Evolutionary conservation across 2,329 filamentous ascomycete genomes (phyloP), one percentile per base, ranked within the genome.

Genomic region (Cladosporium colombiae): DNA sequence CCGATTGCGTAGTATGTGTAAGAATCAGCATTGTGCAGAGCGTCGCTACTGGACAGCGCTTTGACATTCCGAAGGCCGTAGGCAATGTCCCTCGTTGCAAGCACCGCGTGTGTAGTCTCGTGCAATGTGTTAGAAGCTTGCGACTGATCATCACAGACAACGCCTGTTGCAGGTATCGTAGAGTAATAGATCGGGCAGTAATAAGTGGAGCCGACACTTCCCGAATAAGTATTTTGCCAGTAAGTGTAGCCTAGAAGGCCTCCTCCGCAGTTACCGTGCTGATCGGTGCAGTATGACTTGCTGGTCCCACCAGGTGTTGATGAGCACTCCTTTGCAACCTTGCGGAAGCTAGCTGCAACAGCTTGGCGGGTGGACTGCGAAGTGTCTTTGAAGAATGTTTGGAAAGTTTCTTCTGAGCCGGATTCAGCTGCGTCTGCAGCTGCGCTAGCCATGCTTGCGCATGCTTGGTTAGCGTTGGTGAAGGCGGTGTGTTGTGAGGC

Each of bases 371-470:
- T 80, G 5, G 75, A 65, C 13, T 75, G 67, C 16, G 78, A 75
- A 27, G 82, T 84, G 0, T 83, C 83, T 78, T 88, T 89, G 82
- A 90, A 91, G 80, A 88, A 90, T 72, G 88, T 84, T 35, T 76
- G 75, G 69, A 89, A 77, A 72, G 83, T 86, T 69, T 78, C 76
- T 3, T 81, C 80, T 0, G 79, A 70, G 27, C 83, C 84, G 0
- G 80, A 84, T 1, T 79, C 74, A 0, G 85, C 84, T 1, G 83
- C 83, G 1, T 75, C 73, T 0, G 84, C 81, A 8, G 87, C 86
- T 4, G 78, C 74, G 1, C 77, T 77, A 1, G 88, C 86, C 6
- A 88, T 78, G 16, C 75, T 78, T 6, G 79, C 77, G 72, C 86
- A 86, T 75, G 85, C 84, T 68, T 72, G 74, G 18, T 89, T 77